These are phyloP conservation scores for Nakazawaea peltata DNA, from an alignment of 805 yeast genomes.

Conservation along the genomic window DNA sequence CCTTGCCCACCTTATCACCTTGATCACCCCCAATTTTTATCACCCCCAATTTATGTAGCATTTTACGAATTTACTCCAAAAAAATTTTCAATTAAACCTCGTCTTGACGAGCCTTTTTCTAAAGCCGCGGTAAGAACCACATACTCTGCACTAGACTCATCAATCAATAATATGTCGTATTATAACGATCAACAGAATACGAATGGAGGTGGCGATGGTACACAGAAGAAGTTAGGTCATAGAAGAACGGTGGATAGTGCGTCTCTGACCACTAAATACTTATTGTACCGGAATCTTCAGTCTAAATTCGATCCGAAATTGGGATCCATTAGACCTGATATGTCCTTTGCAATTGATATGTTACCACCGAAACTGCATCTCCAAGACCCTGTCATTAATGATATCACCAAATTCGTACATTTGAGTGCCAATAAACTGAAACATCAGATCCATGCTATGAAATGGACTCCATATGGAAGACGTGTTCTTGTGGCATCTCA, in stretches of 20 bases:
- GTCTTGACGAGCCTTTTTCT: too few relatives aligned
- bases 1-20: too few relatives aligned
- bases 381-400: constrained; percentile 46
- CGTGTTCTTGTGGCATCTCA: constrained; percentile 83
- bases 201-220: background rate
- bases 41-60: too few relatives aligned
- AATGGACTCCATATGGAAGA: constrained; percentile 96
- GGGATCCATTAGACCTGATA: constrained; percentile 60
- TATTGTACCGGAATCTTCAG: constrained; percentile 32
- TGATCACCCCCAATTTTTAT: too few relatives aligned
- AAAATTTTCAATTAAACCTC: too few relatives aligned
- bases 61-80: too few relatives aligned
- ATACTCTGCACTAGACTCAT: too few relatives aligned
- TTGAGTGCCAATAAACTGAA: constrained; percentile 84
- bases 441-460: constrained; percentile 83
- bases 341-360: constrained; percentile 53
- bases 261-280: constrained; percentile 62
- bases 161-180: too few relatives aligned
- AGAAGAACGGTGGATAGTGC: constrained; percentile 77
- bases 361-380: constrained; percentile 60
- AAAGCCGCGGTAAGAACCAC: too few relatives aligned
- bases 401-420: constrained; percentile 80
- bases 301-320: constrained; percentile 31
- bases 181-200: background rate
- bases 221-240: constrained; percentile 42